These are phyloP conservation scores for Austroboletus niveus DNA, from an alignment of 1,284 basidiomycete genomes.

Conservation along the genomic window DNA sequence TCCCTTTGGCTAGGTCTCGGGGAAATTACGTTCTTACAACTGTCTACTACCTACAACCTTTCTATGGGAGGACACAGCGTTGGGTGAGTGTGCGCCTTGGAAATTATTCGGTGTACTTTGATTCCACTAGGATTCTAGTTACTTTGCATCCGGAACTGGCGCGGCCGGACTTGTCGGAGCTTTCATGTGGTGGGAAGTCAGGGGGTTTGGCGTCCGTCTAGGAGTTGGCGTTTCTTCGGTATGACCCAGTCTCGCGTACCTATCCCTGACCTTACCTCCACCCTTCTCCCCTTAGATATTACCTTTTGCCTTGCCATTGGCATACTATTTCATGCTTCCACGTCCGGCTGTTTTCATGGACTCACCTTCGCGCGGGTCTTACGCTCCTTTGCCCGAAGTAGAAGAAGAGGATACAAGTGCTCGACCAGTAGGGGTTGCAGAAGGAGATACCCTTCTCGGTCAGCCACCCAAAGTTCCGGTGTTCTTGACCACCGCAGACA, in stretches of 20 bases:
- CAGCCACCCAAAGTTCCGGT: slow-evolving; percentile 36
- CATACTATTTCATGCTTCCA: slow-evolving; percentile 78
- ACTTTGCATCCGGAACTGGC: slow-evolving; percentile 91
- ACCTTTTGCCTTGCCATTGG: slow-evolving; percentile 71
- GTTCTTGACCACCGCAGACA: slow-evolving; percentile 64
- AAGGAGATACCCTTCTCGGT: slow-evolving; percentile 27
- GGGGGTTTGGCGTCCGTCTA: slow-evolving; percentile 78
- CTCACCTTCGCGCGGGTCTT: slow-evolving; percentile 45
- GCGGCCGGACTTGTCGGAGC: slow-evolving; percentile 93
- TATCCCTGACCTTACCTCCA: slow-evolving; percentile 1
- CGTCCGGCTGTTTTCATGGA: slow-evolving; percentile 46
- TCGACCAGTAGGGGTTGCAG: slow-evolving; percentile 39
- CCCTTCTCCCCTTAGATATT: slow-evolving; percentile 52
- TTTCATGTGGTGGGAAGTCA: slow-evolving; percentile 91
- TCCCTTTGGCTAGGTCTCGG: slow-evolving; percentile 63
- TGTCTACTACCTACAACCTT: slow-evolving; percentile 81
- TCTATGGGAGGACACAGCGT: slow-evolving; percentile 70
- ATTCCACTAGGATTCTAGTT: slow-evolving; percentile 42
- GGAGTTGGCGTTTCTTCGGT: slow-evolving; percentile 84
- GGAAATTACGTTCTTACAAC: slow-evolving; percentile 92
- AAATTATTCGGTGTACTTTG: background rate
- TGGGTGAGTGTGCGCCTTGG: slow-evolving; percentile 46
- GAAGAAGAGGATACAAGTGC: slow-evolving; percentile 37
- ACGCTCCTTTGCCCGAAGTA: slow-evolving; percentile 50
- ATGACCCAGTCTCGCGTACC: slow-evolving; percentile 20